Conservation (phyloP, 2,329 filamentous ascomycete species). For the Sclerotinia minor region DNA sequence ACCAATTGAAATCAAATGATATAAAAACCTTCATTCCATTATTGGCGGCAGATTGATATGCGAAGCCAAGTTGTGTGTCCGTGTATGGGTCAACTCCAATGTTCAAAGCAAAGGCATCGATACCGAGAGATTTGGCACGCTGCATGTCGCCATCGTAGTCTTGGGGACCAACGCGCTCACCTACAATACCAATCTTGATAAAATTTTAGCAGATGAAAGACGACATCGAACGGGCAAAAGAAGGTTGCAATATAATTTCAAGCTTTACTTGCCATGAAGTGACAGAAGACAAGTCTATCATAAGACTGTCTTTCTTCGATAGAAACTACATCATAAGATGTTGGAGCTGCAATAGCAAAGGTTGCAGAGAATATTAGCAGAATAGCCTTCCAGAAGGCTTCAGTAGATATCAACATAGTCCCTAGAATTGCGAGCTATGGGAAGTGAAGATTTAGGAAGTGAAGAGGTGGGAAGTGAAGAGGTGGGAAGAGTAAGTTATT, state of each 20-base stretch:
- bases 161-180: slow-evolving; percentile 28
- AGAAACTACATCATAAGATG: background rate
- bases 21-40: slow-evolving; percentile 42
- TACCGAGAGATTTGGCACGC: slow-evolving; percentile 39
- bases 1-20: slow-evolving; percentile 41
- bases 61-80: slow-evolving; percentile 37
- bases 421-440: background rate
- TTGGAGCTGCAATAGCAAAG: slow-evolving; percentile 16
- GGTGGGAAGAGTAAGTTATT: background rate
- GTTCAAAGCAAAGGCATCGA: slow-evolving; percentile 43
- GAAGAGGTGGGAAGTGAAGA: background rate
- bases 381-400: background rate
- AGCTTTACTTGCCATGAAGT: slow-evolving; percentile 30
- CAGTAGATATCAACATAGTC: background rate
- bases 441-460: too few species aligned
- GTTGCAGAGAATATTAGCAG: slow-evolving; percentile 11
- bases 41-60: slow-evolving; percentile 37
- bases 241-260: background rate
- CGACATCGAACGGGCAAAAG: background rate
- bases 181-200: slow-evolving; percentile 32
- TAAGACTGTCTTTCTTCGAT: slow-evolving; percentile 20
- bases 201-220: background rate
- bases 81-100: slow-evolving; percentile 41
- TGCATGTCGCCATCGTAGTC: slow-evolving; percentile 33
- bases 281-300: slow-evolving; percentile 30